Conservation (phyloP, 2,329 filamentous ascomycete species). For the Colletotrichum tanaceti region DNA sequence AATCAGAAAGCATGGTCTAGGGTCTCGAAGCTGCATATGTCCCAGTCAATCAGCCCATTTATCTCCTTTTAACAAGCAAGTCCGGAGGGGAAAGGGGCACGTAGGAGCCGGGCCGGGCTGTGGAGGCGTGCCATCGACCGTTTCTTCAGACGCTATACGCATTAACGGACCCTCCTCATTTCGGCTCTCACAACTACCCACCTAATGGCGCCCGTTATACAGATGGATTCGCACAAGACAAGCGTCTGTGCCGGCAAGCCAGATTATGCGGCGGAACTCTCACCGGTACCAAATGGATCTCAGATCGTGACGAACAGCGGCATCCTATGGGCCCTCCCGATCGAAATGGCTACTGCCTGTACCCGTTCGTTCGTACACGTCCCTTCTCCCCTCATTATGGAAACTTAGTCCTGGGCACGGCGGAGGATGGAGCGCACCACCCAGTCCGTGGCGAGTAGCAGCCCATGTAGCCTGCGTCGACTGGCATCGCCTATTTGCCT, state of each 20-base stretch:
- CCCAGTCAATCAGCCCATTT: conserved; percentile 35
- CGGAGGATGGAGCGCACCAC: background rate
- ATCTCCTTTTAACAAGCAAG: conserved; percentile 17
- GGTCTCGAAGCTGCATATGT: conserved; percentile 23
- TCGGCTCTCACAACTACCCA: conserved; percentile 6
- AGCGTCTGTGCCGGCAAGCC: conserved; percentile 5
- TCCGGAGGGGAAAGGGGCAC: background rate
- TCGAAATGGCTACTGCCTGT: conserved; percentile 26
- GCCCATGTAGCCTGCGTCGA: conserved; percentile 3
- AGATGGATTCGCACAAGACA: background rate
- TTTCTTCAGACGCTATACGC: conserved; percentile 22
- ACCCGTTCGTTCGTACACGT: conserved; percentile 11
- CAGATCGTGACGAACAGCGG: conserved; percentile 33
- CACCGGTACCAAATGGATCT: conserved; percentile 22
- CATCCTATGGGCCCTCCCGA: conserved; percentile 22
- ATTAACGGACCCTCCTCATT: background rate
- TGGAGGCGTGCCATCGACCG: conserved; percentile 27
- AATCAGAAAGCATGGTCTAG: conserved; percentile 24
- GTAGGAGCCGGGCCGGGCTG: conserved; percentile 1
- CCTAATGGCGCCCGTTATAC: background rate
- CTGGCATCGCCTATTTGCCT: conserved; percentile 7
- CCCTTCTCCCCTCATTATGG: background rate
- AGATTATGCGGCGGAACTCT: conserved; percentile 24
- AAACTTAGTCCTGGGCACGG: background rate
- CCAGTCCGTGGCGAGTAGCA: background rate